Evolutionary conservation across 495 filamentous ascomycete species (phyloP), one percentile per base, ranked within the genome.

Genomic region (Aspergillus cavernicola): DNA sequence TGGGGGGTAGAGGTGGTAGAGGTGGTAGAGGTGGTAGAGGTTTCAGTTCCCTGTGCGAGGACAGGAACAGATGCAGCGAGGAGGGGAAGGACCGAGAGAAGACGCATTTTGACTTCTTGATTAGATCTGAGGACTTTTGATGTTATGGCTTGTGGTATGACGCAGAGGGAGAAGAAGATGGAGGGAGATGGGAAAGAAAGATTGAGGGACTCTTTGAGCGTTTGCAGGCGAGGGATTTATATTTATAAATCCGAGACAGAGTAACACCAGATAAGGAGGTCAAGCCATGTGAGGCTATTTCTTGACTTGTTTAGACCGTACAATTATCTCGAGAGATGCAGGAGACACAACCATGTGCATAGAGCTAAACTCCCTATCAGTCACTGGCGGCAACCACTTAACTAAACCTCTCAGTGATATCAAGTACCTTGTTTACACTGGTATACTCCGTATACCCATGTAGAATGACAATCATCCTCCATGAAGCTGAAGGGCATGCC

Each of bases 21-120:
- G 15, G 49, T 43, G 13, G 51, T 15, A 22, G 48, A 23, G 18
- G 53, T 29, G 16, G 53, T 41, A 7, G 45, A 36, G 15, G 49
- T 43, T 24, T 29, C 24, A 50, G 20, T 42, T 1, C 31, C 33
- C 29, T 52, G 37, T n/a, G 53, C 53, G n/a, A 52, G 48, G 28
- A 50, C 50, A 22, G 51, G 31, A 28, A 49, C 32, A 28, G 44
- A 41, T 12, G 44, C 42, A 4, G 32, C 23, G 29, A 60, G 53
- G 35, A 54, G 18, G 15, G 46, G 38, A 19, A 50, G 13, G 28
- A 48, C 5, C 6, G 45, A 26, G n/a, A 46, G 9, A 28, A 52
- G 23, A 43, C 38, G 52, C 57, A 59, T 59, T 15, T 55, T 52
- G 42, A 41, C 16, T 24, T 33, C 24, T 43, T 16, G 41, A 24